These are phyloP conservation scores for Baeospora myosura DNA, from an alignment of 1,284 basidiomycete genomes.

Conservation along the genomic window DNA sequence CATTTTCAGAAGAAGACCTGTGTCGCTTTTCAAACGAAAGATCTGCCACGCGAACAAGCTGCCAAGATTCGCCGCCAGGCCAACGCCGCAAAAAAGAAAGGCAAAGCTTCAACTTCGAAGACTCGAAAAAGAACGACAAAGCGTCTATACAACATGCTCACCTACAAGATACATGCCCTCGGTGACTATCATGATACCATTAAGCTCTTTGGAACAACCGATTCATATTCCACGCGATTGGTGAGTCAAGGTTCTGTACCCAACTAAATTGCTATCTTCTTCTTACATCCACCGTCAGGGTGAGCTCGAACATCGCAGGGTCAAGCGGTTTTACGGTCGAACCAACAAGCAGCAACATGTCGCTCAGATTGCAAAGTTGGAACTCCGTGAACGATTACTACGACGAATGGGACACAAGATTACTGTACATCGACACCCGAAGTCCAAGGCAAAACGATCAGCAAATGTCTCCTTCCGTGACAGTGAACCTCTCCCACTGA, in stretches of 20 bases:
- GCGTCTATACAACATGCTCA: conserved; percentile 3
- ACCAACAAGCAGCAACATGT: conserved; percentile 22
- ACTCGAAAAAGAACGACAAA: not conserved
- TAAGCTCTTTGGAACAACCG: conserved; percentile 5
- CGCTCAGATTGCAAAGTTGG: conserved; percentile 15
- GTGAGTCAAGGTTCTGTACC: conserved; percentile 5
- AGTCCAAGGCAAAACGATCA: not conserved
- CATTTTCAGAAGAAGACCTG: conserved; percentile 1
- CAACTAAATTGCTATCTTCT: not conserved
- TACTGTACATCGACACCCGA: not conserved
- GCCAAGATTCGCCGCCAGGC: conserved; percentile 5
- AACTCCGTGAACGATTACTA: not conserved
- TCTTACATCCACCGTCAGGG: conserved; percentile 15
- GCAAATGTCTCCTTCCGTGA: too few species aligned
- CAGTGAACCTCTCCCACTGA: not conserved
- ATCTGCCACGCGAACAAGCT: conserved; percentile 1
- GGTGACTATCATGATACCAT: conserved; percentile 6
- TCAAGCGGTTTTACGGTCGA: conserved; percentile 19
- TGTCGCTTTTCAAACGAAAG: conserved; percentile 1
- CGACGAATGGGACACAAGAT: conserved; percentile 2
- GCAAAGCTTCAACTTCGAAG: not conserved
- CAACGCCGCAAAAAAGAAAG: not conserved
- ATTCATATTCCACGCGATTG: conserved; percentile 19
- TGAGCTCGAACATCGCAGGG: conserved; percentile 21
- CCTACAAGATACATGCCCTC: conserved; percentile 10